phyloP scores from a whole-genome alignment of 768 basidiomycete genomes.

The Gloeopeniophorella convolvens region DNA sequence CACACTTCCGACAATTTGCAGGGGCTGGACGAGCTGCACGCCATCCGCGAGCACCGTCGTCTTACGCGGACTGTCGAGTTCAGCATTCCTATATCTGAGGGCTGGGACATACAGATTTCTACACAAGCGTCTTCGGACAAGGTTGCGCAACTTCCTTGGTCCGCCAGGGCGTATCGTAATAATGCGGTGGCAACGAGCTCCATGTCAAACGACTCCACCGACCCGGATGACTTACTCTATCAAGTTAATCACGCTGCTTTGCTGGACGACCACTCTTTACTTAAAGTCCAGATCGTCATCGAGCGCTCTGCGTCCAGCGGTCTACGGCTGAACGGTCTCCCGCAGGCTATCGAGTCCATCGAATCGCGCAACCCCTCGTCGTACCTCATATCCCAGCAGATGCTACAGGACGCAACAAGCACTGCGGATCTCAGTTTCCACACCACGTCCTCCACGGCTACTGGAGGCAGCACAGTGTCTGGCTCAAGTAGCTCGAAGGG shows the following conservation, averaged over 20 bases:
- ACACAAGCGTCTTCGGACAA: slow-evolving; percentile 68
- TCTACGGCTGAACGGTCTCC: slow-evolving; percentile 81
- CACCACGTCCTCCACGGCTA: slow-evolving; percentile 52
- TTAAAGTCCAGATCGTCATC: slow-evolving; percentile 74
- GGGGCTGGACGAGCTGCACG: slow-evolving; percentile 59
- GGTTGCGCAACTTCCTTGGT: slow-evolving; percentile 71
- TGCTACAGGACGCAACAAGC: slow-evolving; percentile 69
- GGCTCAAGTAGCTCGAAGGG: slow-evolving; percentile 24
- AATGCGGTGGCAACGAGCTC: slow-evolving; percentile 28
- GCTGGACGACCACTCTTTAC: slow-evolving; percentile 65
- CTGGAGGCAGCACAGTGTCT: slow-evolving; percentile 22
- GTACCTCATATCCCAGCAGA: slow-evolving; percentile 50
- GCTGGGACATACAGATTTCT: slow-evolving; percentile 83
- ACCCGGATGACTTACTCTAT: slow-evolving; percentile 49
- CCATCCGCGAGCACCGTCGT: slow-evolving; percentile 57
- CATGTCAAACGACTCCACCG: slow-evolving; percentile 28
- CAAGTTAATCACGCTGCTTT: slow-evolving; percentile 68
- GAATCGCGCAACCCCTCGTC: slow-evolving; percentile 65
- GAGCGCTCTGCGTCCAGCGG: slow-evolving; percentile 77
- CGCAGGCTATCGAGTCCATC: slow-evolving; percentile 55
- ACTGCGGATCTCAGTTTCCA: slow-evolving; percentile 62
- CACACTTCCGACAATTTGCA: slow-evolving; percentile 30
- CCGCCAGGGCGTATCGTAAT: slow-evolving; percentile 48
- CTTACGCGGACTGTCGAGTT: slow-evolving; percentile 77
- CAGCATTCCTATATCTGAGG: slow-evolving; percentile 63